Evolutionary conservation across 257 asterid species (phyloP).

Genomic region (Penstemon barbatus): DNA sequence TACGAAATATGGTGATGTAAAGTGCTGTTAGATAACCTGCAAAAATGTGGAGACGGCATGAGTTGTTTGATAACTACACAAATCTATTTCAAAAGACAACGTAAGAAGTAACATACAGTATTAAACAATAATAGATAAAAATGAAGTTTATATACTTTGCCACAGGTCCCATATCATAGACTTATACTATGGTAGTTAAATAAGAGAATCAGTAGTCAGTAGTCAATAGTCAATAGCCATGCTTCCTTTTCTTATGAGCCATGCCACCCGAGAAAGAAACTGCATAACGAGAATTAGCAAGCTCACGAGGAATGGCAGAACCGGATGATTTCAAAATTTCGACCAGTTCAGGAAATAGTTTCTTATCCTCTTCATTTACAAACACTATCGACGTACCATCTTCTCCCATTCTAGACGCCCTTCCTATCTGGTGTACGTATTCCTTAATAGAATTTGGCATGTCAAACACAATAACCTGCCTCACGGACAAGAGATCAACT

Average conservation of each 20-base stretch:
- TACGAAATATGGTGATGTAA: too few relatives aligned
- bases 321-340: slow-evolving; percentile 66
- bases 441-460: slow-evolving; percentile 87
- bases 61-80: too few relatives aligned
- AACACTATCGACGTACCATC: slow-evolving; percentile 71
- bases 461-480: slow-evolving; percentile 89
- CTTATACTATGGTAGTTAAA: too few relatives aligned
- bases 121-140: background rate
- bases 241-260: slow-evolving; percentile 66
- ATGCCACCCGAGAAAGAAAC: slow-evolving; percentile 40
- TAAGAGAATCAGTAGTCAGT: too few relatives aligned
- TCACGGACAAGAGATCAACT: slow-evolving; percentile 68
- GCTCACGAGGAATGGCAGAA: slow-evolving; percentile 76
- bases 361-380: slow-evolving; percentile 83
- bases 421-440: slow-evolving; percentile 89
- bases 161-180: background rate
- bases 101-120: too few relatives aligned
- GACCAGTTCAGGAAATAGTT: slow-evolving; percentile 65
- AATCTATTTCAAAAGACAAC: too few relatives aligned
- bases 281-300: slow-evolving; percentile 54
- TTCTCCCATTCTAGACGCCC: slow-evolving; percentile 93
- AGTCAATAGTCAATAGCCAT: slow-evolving; percentile 27
- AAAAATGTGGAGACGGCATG: too few relatives aligned
- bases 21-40: too few relatives aligned
- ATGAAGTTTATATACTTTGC: background rate